These are phyloP conservation scores for Monilinia fructicola DNA, from an alignment of 2,329 filamentous ascomycete species.

Conservation along the genomic window DNA sequence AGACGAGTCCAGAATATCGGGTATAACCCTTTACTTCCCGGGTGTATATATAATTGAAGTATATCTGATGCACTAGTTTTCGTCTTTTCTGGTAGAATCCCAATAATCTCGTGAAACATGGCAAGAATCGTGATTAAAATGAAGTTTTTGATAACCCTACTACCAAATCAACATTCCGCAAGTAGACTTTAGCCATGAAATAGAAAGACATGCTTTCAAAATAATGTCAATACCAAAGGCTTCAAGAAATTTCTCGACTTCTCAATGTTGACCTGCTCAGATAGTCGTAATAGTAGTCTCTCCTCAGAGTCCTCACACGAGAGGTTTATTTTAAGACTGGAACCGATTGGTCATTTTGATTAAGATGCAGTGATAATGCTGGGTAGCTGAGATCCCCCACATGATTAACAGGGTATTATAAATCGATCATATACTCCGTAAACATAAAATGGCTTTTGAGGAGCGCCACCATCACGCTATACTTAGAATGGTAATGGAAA, in stretches of 20 bases:
- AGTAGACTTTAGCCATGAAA: neutral
- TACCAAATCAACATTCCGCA: neutral
- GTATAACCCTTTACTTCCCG: constrained; percentile 4
- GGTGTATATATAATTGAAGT: neutral
- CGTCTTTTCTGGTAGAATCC: neutral
- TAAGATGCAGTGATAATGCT: constrained; percentile 1
- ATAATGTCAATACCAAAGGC: neutral
- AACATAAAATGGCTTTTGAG: neutral
- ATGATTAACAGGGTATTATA: constrained; percentile 11
- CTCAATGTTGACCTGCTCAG: neutral
- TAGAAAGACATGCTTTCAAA: neutral
- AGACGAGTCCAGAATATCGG: constrained; percentile 14
- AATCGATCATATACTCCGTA: constrained; percentile 14
- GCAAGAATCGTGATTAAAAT: neutral
- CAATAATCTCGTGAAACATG: constrained; percentile 1
- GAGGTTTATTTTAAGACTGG: neutral
- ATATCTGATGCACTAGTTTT: neutral
- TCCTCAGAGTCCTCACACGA: neutral
- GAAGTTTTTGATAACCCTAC: neutral
- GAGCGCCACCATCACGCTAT: constrained; percentile 1
- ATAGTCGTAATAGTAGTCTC: too few species aligned
- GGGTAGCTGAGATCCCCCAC: constrained; percentile 1
- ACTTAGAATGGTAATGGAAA: neutral
- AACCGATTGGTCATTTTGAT: neutral
- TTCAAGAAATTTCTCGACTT: neutral